Conservation (phyloP, 495 filamentous ascomycete species). For the Podospora didyma region DNA sequence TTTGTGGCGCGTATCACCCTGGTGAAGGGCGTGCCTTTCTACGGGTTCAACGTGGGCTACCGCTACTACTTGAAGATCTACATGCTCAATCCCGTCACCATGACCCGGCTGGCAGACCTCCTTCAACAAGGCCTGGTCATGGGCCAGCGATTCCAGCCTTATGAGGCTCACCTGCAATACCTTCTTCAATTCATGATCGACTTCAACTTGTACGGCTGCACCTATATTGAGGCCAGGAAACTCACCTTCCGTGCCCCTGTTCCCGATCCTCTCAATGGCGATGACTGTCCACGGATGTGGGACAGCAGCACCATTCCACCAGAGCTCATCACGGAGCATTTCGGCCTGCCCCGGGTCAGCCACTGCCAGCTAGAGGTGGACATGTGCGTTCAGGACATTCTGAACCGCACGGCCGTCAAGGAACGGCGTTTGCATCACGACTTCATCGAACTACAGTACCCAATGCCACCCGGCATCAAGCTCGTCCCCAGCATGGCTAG, state of each 20-base stretch:
- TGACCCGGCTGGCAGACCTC: conserved; percentile 77
- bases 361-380: conserved; percentile 88
- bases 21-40: conserved; percentile 92
- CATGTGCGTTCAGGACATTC: conserved; percentile 80
- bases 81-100: conserved; percentile 77
- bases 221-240: conserved; percentile 61
- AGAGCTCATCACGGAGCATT: conserved; percentile 54
- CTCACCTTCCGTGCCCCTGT: conserved; percentile 72
- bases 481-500: conserved; percentile 89
- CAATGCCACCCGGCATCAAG: conserved; percentile 63
- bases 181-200: conserved; percentile 96
- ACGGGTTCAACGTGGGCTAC: conserved; percentile 91
- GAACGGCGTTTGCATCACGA: conserved; percentile 79
- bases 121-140: conserved; percentile 82
- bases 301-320: conserved; percentile 59
- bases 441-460: conserved; percentile 71
- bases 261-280: conserved; percentile 52
- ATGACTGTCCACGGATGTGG: conserved; percentile 61
- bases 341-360: conserved; percentile 67
- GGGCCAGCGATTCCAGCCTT: conserved; percentile 79
- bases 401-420: conserved; percentile 72
- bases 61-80: conserved; percentile 91
- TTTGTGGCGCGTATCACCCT: conserved; percentile 88
- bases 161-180: conserved; percentile 89
- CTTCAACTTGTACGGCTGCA: conserved; percentile 93